Conservation (phyloP, 2,329 filamentous ascomycete genomes). For the Periconia digitata region DNA sequence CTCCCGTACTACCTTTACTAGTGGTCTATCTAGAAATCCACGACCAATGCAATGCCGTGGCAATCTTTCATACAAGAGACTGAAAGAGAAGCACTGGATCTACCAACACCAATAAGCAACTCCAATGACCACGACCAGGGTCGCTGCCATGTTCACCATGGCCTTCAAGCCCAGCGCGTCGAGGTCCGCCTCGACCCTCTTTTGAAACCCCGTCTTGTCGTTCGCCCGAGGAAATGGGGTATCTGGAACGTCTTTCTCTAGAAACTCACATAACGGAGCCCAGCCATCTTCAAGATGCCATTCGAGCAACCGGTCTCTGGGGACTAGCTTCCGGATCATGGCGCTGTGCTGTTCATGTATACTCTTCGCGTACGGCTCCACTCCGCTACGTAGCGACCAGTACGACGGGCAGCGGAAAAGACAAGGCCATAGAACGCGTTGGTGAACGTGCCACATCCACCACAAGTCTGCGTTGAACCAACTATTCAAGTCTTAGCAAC, state of each 20-base stretch:
- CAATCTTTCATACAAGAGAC: too few species aligned
- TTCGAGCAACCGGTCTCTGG: conserved; percentile 54
- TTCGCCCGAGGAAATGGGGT: conserved; percentile 8
- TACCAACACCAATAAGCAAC: neutral
- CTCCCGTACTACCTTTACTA: too few species aligned
- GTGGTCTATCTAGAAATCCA: too few species aligned
- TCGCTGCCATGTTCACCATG: neutral
- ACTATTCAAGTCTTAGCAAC: conserved; percentile 1
- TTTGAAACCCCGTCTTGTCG: conserved; percentile 5
- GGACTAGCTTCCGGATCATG: conserved; percentile 29
- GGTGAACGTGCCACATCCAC: conserved; percentile 9
- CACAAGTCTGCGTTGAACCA: conserved; percentile 11
- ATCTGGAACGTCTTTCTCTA: conserved; percentile 54
- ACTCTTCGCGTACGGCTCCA: neutral
- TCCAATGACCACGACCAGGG: neutral
- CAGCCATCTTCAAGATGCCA: conserved; percentile 58
- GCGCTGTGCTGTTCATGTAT: conserved; percentile 4
- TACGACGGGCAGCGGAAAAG: conserved; percentile 2
- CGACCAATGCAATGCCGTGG: too few species aligned
- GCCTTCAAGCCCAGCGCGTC: conserved; percentile 2
- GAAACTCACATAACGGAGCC: conserved; percentile 58
- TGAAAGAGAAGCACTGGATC: too few species aligned
- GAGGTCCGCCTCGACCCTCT: conserved; percentile 2
- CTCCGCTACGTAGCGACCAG: conserved; percentile 3
- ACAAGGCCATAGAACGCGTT: conserved; percentile 6